phyloP scores from a whole-genome alignment of 2,329 filamentous ascomycete species.

The Phyllosticta citrichinensis region DNA sequence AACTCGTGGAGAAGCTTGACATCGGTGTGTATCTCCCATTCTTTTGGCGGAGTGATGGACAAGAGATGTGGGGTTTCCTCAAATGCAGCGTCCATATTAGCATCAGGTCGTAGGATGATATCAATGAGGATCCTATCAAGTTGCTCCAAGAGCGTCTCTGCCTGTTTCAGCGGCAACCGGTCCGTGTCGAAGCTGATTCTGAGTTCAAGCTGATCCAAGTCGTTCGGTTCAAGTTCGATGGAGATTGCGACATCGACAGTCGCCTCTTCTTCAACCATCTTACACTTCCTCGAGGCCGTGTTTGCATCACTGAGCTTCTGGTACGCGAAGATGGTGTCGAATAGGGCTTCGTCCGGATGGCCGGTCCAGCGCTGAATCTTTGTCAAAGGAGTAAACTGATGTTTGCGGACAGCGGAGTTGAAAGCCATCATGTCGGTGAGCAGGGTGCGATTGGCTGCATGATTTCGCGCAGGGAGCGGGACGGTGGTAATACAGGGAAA shows the following conservation, averaged over 20 bases:
- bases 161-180: constrained; percentile 59
- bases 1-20: constrained; percentile 64
- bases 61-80: constrained; percentile 36
- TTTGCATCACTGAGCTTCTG: constrained; percentile 46
- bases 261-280: constrained; percentile 53
- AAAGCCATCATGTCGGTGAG: constrained; percentile 54
- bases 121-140: constrained; percentile 58
- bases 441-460: constrained; percentile 45
- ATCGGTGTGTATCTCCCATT: constrained; percentile 46
- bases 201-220: constrained; percentile 43
- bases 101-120: constrained; percentile 43
- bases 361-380: constrained; percentile 65
- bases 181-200: constrained; percentile 57
- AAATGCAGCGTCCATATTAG: constrained; percentile 31
- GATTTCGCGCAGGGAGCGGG: constrained; percentile 55
- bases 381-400: constrained; percentile 62
- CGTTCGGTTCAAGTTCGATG: constrained; percentile 59
- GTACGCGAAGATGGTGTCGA: constrained; percentile 79
- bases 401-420: constrained; percentile 54
- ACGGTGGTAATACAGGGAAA: constrained; percentile 79
- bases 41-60: constrained; percentile 55
- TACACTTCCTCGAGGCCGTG: constrained; percentile 40
- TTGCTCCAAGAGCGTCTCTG: constrained; percentile 55
- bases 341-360: constrained; percentile 54
- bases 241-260: constrained; percentile 63